Conservation (phyloP, 1,139 yeast genomes). For the Geotrichum histeridarum region DNA sequence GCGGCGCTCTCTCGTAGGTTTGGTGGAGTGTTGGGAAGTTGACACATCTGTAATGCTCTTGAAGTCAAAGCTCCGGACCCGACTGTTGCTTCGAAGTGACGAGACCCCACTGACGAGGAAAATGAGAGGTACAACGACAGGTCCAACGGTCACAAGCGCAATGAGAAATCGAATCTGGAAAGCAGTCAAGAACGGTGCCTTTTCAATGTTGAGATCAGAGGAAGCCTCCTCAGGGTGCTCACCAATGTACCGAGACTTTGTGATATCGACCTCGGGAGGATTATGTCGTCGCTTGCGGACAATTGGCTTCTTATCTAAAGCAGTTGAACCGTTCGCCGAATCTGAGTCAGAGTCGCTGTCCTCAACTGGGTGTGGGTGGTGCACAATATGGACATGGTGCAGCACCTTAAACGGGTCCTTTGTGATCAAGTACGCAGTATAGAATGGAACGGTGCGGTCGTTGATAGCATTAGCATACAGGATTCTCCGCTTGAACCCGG, state of each 20-base stretch:
- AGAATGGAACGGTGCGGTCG: conserved; percentile 62
- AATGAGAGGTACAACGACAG: conserved; percentile 29
- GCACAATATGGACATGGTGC: conserved; percentile 26
- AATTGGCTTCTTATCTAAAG: conserved; percentile 5
- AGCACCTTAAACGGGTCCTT: conserved; percentile 44
- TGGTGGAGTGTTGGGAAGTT: background rate
- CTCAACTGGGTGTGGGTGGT: conserved; percentile 4
- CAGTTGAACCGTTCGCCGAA: background rate
- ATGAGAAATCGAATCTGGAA: conserved; percentile 22
- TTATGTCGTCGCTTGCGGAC: conserved; percentile 13
- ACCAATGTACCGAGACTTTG: conserved; percentile 22
- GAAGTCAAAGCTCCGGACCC: conserved; percentile 23
- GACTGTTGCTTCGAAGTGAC: conserved; percentile 25
- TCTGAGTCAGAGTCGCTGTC: background rate
- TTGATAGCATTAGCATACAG: conserved; percentile 69
- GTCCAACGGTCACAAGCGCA: conserved; percentile 22
- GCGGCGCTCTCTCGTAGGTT: conserved; percentile 2
- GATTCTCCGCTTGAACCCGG: conserved; percentile 51
- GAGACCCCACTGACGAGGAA: conserved; percentile 26
- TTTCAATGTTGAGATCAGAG: conserved; percentile 16
- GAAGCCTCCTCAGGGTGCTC: conserved; percentile 17
- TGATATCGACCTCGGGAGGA: conserved; percentile 29
- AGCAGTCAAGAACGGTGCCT: background rate
- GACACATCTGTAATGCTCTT: background rate
- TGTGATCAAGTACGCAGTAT: conserved; percentile 47